phyloP scores from a whole-genome alignment of 768 basidiomycete species.

The Cyclocybe cylindracea region DNA sequence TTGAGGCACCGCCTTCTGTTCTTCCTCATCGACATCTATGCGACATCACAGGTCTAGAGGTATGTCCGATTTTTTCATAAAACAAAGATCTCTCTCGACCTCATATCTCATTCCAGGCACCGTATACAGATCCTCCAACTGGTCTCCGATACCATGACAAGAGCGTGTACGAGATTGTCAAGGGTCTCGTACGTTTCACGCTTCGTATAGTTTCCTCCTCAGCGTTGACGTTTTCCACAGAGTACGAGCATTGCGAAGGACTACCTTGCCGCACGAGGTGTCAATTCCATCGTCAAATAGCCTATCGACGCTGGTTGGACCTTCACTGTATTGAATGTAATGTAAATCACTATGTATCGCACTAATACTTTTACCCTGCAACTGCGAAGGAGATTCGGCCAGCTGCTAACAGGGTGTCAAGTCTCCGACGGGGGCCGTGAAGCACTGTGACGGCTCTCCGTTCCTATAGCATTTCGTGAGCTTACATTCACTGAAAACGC shows the following conservation, averaged over 20 bases:
- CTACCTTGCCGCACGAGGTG: slow-evolving; percentile 46
- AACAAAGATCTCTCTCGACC: neutral
- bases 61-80: slow-evolving; percentile 21
- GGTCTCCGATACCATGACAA: slow-evolving; percentile 83
- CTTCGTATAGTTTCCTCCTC: neutral
- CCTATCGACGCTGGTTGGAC: neutral
- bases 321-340: neutral
- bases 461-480: too few species aligned
- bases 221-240: slow-evolving; percentile 30
- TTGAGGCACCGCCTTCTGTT: slow-evolving; percentile 84
- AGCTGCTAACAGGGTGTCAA: too few species aligned
- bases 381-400: too few species aligned
- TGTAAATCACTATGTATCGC: neutral
- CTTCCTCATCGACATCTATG: slow-evolving; percentile 78
- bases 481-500: too few species aligned
- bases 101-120: slow-evolving; percentile 48
- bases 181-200: slow-evolving; percentile 54
- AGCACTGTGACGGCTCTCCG: too few species aligned
- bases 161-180: slow-evolving; percentile 83
- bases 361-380: too few species aligned
- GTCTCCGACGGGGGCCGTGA: too few species aligned
- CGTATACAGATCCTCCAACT: slow-evolving; percentile 82
- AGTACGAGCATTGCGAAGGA: slow-evolving; percentile 74
- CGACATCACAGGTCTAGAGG: slow-evolving; percentile 86
- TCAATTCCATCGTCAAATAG: slow-evolving; percentile 40